Conservation (phyloP, 495 filamentous ascomycete species). For the Cercophora scortea region DNA sequence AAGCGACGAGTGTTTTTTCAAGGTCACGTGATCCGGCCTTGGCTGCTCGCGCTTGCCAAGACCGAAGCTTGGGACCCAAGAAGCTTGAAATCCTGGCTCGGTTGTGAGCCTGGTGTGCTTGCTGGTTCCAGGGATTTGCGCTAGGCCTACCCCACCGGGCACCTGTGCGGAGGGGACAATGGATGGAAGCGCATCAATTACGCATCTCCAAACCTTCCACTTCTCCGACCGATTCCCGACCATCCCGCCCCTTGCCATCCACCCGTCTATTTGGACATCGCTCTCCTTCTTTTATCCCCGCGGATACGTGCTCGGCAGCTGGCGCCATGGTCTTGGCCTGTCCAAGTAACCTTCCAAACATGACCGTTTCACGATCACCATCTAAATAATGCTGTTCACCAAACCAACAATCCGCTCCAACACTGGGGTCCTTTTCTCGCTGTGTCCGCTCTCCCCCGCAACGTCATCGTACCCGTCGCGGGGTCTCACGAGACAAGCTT, state of each 20-base stretch:
- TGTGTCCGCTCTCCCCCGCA: constrained; percentile 8
- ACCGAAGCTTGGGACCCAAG: not conserved
- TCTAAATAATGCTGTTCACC: constrained; percentile 21
- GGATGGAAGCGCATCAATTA: too few species aligned
- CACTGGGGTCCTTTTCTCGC: constrained; percentile 10
- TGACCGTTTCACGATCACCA: constrained; percentile 8
- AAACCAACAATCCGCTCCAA: constrained; percentile 23
- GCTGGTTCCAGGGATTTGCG: too few species aligned
- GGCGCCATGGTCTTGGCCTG: constrained; percentile 7
- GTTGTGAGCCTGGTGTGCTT: too few species aligned
- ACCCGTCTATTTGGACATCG: too few species aligned
- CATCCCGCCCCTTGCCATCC: too few species aligned
- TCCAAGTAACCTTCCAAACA: constrained; percentile 12
- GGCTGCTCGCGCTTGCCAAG: not conserved
- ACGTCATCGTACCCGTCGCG: constrained; percentile 23
- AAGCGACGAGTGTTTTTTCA: not conserved
- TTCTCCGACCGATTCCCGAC: too few species aligned
- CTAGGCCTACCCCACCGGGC: too few species aligned
- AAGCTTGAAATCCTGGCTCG: too few species aligned
- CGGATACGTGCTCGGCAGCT: too few species aligned
- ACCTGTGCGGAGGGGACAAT: too few species aligned
- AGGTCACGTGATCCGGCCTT: constrained; percentile 4
- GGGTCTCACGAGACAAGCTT: not conserved
- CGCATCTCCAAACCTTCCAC: too few species aligned
- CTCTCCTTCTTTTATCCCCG: too few species aligned